Conservation (phyloP, 2,329 filamentous ascomycete genomes). For the Pseudocercospora eumusae region DNA sequence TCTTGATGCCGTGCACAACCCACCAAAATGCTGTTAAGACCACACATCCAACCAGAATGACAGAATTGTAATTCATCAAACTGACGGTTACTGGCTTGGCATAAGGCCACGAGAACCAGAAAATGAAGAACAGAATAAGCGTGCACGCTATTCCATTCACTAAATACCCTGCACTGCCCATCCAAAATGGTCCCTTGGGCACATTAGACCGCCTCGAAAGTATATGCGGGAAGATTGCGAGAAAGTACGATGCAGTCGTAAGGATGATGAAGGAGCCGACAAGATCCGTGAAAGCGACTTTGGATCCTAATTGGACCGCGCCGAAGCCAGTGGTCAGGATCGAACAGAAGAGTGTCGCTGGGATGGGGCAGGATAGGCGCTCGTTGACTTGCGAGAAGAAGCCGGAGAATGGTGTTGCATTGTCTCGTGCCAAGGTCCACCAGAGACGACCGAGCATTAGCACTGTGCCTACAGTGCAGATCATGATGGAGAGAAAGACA, state of each 20-base stretch:
- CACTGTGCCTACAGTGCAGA: conserved; percentile 55
- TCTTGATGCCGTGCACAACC: conserved; percentile 49
- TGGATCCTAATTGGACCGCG: conserved; percentile 39
- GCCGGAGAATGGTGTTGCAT: conserved; percentile 59
- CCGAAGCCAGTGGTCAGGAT: conserved; percentile 50
- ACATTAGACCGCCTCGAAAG: conserved; percentile 38
- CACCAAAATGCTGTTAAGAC: conserved; percentile 54
- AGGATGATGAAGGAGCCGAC: conserved; percentile 43
- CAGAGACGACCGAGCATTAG: conserved; percentile 48
- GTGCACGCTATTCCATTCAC: conserved; percentile 39
- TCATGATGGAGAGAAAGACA: conserved; percentile 54
- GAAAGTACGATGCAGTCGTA: conserved; percentile 40
- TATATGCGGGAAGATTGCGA: conserved; percentile 41
- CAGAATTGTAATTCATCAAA: conserved; percentile 50
- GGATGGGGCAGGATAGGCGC: conserved; percentile 59
- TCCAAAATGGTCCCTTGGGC: conserved; percentile 41
- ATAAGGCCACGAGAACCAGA: conserved; percentile 43
- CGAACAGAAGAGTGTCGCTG: conserved; percentile 59
- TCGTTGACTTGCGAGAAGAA: conserved; percentile 58
- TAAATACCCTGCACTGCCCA: conserved; percentile 38
- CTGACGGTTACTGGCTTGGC: conserved; percentile 34
- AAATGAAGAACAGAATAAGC: conserved; percentile 41
- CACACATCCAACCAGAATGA: conserved; percentile 56
- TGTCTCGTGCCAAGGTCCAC: conserved; percentile 61
- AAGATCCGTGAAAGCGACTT: conserved; percentile 41